Base-by-base conservation (phyloP, 1,139 yeast species). In the Diutina ranongensis region DNA sequence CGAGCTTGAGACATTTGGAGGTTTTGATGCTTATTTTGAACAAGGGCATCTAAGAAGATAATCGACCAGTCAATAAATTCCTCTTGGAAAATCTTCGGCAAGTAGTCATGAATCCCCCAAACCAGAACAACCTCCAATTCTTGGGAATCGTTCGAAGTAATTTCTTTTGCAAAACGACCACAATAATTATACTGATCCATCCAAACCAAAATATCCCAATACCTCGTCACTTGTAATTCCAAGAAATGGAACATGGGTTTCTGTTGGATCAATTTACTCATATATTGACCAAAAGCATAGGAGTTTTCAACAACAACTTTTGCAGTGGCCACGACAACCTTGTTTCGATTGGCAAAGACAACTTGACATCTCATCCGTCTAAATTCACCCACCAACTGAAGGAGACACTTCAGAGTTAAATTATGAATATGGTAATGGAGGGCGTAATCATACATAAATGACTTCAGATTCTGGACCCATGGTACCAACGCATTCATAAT, bases 171-270 rank as follows among this genome's bases (percentile, higher is more conserved):
- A 22, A 80, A 79, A 48, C 88, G 71, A 4, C 98, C 99, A 40
- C 95, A 86, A 60, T 71, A 88, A 57, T 94, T 94, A 55, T 75
- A 79, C 54, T 83, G 81, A 59, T 94, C 97, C 95, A 89, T 86
- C 97, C 98, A 94, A 3, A 92, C 67, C 50, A 94, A 67, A 16
- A 84, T 58, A 60, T 92, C 97, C 98, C 98, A 92, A 57, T 87
- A 89, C 54, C 79, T 79, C 15, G 72, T 73, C 44, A 92, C 82
- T 28, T 68, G 67, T 54, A 94, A 64, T 54, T 89, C 97, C 54
- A 94, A 65, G 59, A 81, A 88, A 54, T 83, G 80, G 62, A 92
- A 92, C 51, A 88, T 63, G 0, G 95, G 94, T 55, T 81, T 84
- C 1, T 87, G 72, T 54, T 96, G 71, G 4, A 89, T 78, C 1